These are phyloP conservation scores for Penicilliopsis zonata DNA, from an alignment of 495 filamentous ascomycete species.

Conservation along the genomic window DNA sequence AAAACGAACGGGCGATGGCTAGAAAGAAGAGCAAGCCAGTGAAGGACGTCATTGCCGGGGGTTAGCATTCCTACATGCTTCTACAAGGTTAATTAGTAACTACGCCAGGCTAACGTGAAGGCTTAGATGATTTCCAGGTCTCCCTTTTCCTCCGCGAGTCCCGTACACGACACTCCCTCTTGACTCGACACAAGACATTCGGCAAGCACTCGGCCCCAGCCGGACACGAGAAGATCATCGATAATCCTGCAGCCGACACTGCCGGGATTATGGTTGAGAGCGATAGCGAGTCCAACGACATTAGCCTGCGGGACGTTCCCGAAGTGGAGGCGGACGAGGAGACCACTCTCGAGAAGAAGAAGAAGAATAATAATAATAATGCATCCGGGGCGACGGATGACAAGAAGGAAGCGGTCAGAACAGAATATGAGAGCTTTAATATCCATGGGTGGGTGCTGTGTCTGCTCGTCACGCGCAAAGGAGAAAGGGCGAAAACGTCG, in stretches of 20 bases:
- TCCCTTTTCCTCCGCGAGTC: slow-evolving; percentile 85
- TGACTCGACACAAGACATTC: slow-evolving; percentile 72
- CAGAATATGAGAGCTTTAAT: slow-evolving; percentile 86
- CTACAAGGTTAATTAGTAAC: slow-evolving; percentile 2
- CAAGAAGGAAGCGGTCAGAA: slow-evolving; percentile 76
- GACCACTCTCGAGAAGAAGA: neutral
- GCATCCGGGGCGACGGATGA: too few species aligned
- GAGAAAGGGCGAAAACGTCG: slow-evolving; percentile 22
- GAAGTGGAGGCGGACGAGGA: slow-evolving; percentile 10
- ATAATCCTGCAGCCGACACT: too few species aligned
- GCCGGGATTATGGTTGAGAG: slow-evolving; percentile 31
- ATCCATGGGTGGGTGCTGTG: slow-evolving; percentile 90
- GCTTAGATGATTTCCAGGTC: slow-evolving; percentile 84
- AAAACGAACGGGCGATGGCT: slow-evolving; percentile 49
- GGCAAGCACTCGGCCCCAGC: slow-evolving; percentile 35
- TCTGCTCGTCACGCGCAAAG: slow-evolving; percentile 71
- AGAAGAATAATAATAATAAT: too few species aligned
- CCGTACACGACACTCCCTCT: slow-evolving; percentile 74
- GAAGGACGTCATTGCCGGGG: slow-evolving; percentile 78
- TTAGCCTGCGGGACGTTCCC: slow-evolving; percentile 27
- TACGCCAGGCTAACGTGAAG: slow-evolving; percentile 1
- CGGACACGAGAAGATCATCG: slow-evolving; percentile 49
- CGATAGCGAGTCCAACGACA: slow-evolving; percentile 21
- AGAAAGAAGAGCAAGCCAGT: slow-evolving; percentile 61
- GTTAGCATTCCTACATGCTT: too few species aligned